Evolutionary conservation across 441 rosid species (phyloP), one percentile per base, ranked within the genome.

Genomic region (Aleurites moluccanus): DNA sequence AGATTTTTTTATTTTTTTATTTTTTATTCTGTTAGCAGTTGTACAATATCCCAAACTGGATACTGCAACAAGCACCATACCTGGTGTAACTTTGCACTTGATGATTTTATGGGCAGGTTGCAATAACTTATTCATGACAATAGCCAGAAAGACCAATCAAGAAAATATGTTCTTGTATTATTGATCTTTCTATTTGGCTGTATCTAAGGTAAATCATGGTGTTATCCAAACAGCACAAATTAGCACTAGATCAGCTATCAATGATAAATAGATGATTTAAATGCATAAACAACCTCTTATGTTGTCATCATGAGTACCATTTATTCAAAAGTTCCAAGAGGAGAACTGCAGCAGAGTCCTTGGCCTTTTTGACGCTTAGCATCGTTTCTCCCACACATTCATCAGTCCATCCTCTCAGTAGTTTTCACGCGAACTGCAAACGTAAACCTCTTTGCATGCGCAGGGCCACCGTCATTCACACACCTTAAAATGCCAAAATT

Each of bases 291-390:
- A 55, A 9, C 10, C 1, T 21, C 53, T 16, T 4, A 28, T 16
- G 3, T 6, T 10, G 45, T 15, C 7, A 40, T 74, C 61, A 77
- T 0, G 97, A 81, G 77, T 85, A 90, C 76, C 81, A 64, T 80
- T 84, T 86, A 75, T 86, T 92, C 53, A 94, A 57, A 64, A 92
- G 97, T 77, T 92, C 87, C 84, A 96, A 83, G 5, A 96, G 88
- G 72, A 96, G 93, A 84, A 84, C 78, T 0, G 98, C 98, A 44
- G 98, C 94, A 11, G 99, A 96, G 85, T 93, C 99, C 86, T 96
- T 96, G 42, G 99, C 99, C 88, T 96, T 96, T 76, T 96, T 96
- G 28, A 96, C 99, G 74, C 98, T 95, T 0, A 98, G 98, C 99
- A 96, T 94, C 2, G 99, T 94, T 87, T 94, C 98, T 27, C 98